Percentiles rank a stretch among this genome's conserved stretches.
phyloP scores from a whole-genome alignment of 2,329 filamentous ascomycete genomes.

The Chaetomiaceae sp. region DNA sequence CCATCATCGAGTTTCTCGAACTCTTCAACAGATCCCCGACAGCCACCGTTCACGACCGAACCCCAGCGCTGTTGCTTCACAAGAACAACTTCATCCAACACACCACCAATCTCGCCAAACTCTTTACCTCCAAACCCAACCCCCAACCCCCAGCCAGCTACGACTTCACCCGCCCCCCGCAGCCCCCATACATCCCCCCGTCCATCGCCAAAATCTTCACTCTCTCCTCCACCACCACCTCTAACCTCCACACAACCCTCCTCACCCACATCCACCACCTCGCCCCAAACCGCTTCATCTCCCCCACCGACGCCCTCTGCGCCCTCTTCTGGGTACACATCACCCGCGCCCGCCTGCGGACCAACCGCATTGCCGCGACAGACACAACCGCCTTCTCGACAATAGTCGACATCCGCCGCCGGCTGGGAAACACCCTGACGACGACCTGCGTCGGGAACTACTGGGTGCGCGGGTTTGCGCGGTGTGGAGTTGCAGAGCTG shows the following conservation, averaged over 20 bases:
- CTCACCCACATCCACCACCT: background rate
- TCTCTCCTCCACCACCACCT: background rate
- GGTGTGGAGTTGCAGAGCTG: too few relatives aligned
- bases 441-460: conserved; percentile 7
- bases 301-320: conserved; percentile 2
- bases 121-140: background rate
- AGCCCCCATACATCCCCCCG: background rate
- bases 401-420: conserved; percentile 6
- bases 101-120: too few relatives aligned
- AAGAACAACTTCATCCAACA: too few relatives aligned
- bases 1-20: background rate
- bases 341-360: conserved; percentile 7
- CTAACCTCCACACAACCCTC: background rate
- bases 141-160: background rate
- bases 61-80: too few relatives aligned
- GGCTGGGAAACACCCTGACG: too few relatives aligned
- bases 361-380: background rate
- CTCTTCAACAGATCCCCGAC: too few relatives aligned
- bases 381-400: conserved; percentile 7
- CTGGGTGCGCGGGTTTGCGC: conserved; percentile 4
- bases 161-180: background rate
- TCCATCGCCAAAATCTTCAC: conserved; percentile 7
- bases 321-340: conserved; percentile 10
- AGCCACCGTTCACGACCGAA: too few relatives aligned
- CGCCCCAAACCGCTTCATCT: background rate